Evolutionary conservation across 371 early-diverging fungal genomes (phyloP).

Genomic region (Mucor plumbeus): DNA sequence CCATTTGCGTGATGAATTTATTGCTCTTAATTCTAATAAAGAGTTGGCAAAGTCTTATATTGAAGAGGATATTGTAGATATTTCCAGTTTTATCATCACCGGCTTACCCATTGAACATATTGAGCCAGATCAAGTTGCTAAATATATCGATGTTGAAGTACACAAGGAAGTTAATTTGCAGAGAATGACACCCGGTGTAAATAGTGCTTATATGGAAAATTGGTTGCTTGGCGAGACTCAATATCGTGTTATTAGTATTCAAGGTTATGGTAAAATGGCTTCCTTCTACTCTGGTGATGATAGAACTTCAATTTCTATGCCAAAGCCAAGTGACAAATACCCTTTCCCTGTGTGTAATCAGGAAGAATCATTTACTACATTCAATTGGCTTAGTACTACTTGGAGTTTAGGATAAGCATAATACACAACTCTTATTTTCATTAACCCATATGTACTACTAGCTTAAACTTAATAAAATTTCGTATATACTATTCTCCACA

Average conservation of each 20-base stretch:
- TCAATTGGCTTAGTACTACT: slow-evolving; percentile 40
- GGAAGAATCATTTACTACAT: slow-evolving; percentile 32
- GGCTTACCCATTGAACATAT: slow-evolving; percentile 58
- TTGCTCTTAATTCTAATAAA: slow-evolving; percentile 36
- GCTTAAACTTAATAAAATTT: no score
- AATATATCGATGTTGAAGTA: slow-evolving; percentile 34
- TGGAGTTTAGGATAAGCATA: slow-evolving; percentile 50
- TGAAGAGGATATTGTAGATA: slow-evolving; percentile 32
- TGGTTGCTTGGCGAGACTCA: slow-evolving; percentile 56
- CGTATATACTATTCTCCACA: no score
- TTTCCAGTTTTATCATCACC: slow-evolving; percentile 44
- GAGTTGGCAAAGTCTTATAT: slow-evolving; percentile 25
- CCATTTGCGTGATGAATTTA: slow-evolving; percentile 48
- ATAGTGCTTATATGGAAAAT: slow-evolving; percentile 58
- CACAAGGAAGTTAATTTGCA: slow-evolving; percentile 31
- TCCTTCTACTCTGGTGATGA: slow-evolving; percentile 48
- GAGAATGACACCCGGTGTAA: slow-evolving; percentile 42
- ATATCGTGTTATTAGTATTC: slow-evolving; percentile 52
- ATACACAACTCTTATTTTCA: no score
- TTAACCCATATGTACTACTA: no score
- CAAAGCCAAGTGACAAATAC: slow-evolving; percentile 31
- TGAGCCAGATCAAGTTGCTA: slow-evolving; percentile 48
- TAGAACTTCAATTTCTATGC: slow-evolving; percentile 42
- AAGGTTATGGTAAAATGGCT: slow-evolving; percentile 58
- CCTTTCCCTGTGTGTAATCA: slow-evolving; percentile 7